A percentile compares a stretch with the other conserved stretches of the same genome.
Conservation (phyloP, 176 grass and related monocot genomes). For the Musa schizocarpa region DNA sequence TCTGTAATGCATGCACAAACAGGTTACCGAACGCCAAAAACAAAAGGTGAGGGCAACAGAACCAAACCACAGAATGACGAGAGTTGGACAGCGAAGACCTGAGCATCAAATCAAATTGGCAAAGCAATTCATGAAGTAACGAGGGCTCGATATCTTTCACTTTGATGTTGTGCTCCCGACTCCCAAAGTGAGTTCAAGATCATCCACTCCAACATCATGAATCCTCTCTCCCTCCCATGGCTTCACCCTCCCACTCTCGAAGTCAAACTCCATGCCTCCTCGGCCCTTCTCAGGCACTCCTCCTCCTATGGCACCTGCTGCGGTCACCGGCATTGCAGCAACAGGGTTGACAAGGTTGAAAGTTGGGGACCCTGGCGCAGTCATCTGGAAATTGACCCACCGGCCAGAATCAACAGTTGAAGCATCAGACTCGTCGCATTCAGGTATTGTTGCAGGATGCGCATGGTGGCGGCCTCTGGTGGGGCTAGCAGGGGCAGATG, state of each 20-base stretch:
- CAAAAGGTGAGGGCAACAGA: background rate
- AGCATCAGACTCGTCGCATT: slow-evolving; percentile 23
- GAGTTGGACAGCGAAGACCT: background rate
- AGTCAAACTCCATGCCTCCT: slow-evolving; percentile 15
- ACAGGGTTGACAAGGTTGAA: slow-evolving; percentile 23
- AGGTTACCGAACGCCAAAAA: slow-evolving; percentile 4
- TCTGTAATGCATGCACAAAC: slow-evolving; percentile 7
- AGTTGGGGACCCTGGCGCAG: slow-evolving; percentile 17
- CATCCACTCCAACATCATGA: slow-evolving; percentile 20
- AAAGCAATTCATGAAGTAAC: background rate
- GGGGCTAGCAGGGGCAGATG: slow-evolving; percentile 17
- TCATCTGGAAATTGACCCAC: slow-evolving; percentile 14
- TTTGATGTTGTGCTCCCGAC: slow-evolving; percentile 4
- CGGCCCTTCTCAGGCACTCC: slow-evolving; percentile 7
- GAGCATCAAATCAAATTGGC: background rate
- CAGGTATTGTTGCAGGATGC: slow-evolving; percentile 15
- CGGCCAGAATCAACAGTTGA: slow-evolving; percentile 18
- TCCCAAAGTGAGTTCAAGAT: slow-evolving; percentile 22
- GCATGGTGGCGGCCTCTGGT: background rate
- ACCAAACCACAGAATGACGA: background rate
- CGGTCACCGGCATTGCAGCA: background rate
- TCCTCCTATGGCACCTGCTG: background rate
- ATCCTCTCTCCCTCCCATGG: slow-evolving; percentile 26
- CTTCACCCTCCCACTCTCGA: slow-evolving; percentile 16
- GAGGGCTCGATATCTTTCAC: background rate